Base-by-base conservation (phyloP, 164 flowering plant genomes). In the Stephania yunnanensis region DNA sequence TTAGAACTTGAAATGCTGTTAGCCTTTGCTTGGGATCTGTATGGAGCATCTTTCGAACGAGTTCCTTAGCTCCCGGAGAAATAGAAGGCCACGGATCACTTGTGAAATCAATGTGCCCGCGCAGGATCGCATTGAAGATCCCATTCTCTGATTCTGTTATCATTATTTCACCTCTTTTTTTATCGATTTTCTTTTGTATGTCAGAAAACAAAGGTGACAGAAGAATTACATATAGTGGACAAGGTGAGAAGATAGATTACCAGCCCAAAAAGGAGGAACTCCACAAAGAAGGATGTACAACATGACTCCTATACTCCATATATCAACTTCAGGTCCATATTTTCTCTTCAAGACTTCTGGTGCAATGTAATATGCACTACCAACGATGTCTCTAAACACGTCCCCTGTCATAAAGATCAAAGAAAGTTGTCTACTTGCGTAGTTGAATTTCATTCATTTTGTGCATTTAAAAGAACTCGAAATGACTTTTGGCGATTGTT, bases 231-330 rank as follows among this genome's bases (percentile, higher is more conserved):
- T 36, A 36, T 36, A 36, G 42, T 36, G 2, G 42, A 36, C 42
- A 36, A 36, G 42, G 46, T 20, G 17, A 65, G 19, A 30, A 48
- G 46, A 64, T 19, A 50, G 63, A 29, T 70, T 81, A 87, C 97
- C 97, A 44, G 93, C 95, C 94, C 94, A 92, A 76, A 90, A 92
- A 9, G 97, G 97, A 76, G 97, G 97, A 81, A 90, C 94, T 29
- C 97, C 95, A 82, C 77, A 78, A 0, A 92, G 86, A 76, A 91
- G 91, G 76, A 92, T 92, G 73, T 86, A 92, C 58, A 92, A 72
- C 91, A 92, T 92, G 70, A 92, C 95, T 13, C 95, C 97, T 29
- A 89, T 80, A 76, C 95, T 91, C 97, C 95, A 90, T 31, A 91
- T 90, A 82, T 91, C 95, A 15, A 85, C 91, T 77, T 92, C 95